Percentiles rank a stretch among this genome's conserved stretches.
Evolutionary conservation across 495 filamentous ascomycete species (phyloP).

Genomic region (Lasiosphaeriaceae sp.): DNA sequence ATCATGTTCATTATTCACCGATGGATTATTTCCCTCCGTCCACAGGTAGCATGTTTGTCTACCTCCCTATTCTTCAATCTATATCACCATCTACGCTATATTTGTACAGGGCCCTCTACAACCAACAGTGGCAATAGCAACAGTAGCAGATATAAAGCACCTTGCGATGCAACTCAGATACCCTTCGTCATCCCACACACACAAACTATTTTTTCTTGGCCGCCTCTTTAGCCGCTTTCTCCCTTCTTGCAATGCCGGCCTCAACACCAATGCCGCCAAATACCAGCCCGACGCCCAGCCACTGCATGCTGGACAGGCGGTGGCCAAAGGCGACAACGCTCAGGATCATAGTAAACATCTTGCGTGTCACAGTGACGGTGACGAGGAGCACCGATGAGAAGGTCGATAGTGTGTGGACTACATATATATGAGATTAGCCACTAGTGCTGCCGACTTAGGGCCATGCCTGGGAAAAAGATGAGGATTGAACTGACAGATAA

Average conservation of each 20-base stretch:
- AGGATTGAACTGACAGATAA: conserved; percentile 66
- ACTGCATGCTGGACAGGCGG: conserved; percentile 72
- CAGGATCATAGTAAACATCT: conserved; percentile 98
- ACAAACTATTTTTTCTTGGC: conserved; percentile 42
- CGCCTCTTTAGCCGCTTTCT: conserved; percentile 79
- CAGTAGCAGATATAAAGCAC: too few relatives aligned
- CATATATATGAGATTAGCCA: background rate
- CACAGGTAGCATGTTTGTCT: too few relatives aligned
- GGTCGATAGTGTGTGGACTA: conserved; percentile 84
- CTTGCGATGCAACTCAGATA: too few relatives aligned
- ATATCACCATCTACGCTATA: too few relatives aligned
- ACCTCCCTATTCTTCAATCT: too few relatives aligned
- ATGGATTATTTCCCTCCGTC: too few relatives aligned
- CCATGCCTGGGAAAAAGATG: background rate
- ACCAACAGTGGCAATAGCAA: too few relatives aligned
- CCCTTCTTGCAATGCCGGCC: conserved; percentile 70
- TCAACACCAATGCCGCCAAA: conserved; percentile 95
- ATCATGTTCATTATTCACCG: too few relatives aligned
- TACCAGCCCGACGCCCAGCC: conserved; percentile 86
- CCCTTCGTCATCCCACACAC: too few relatives aligned
- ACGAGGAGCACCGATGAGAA: conserved; percentile 92
- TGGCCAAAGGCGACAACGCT: conserved; percentile 95
- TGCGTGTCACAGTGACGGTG: conserved; percentile 93
- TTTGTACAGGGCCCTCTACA: too few relatives aligned
- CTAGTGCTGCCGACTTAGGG: too few relatives aligned